A percentile compares a stretch with the other conserved stretches of the same genome.
Evolutionary conservation across 1,284 basidiomycete species (phyloP).

Genomic region (Naganishia sp.): DNA sequence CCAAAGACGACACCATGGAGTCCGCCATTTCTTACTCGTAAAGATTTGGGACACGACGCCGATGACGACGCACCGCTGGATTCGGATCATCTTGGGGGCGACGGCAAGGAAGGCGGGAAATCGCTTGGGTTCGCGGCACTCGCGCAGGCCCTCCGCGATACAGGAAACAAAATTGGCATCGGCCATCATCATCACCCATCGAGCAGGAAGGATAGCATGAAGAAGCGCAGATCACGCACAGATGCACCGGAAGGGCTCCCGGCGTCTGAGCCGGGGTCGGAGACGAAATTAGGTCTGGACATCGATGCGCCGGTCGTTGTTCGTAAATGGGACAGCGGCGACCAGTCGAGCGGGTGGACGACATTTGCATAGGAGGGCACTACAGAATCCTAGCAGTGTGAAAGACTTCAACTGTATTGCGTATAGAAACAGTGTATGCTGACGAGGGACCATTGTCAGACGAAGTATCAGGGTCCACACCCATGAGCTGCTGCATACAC

Average conservation of each 20-base stretch:
- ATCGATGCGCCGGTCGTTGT: constrained; percentile 19
- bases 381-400: no score
- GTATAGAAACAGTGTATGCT: neutral
- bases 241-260: neutral
- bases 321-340: constrained; percentile 19
- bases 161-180: constrained; percentile 18
- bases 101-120: neutral
- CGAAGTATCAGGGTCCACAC: no score
- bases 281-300: neutral
- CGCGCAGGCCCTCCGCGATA: constrained; percentile 31
- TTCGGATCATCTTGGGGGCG: neutral
- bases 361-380: constrained; percentile 28
- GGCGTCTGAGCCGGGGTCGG: neutral
- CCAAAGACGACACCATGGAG: constrained; percentile 16
- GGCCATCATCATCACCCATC: constrained; percentile 1
- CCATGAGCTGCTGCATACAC: no score
- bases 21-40: constrained; percentile 10
- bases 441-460: no score
- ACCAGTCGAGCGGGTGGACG: constrained; percentile 32
- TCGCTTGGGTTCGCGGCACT: constrained; percentile 28
- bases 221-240: neutral
- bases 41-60: neutral
- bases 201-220: constrained; percentile 10
- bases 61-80: neutral
- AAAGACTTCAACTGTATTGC: neutral